Percentiles rank a stretch among this genome's conserved stretches.
Conservation (phyloP, 208 protist species). For the Zelonia costaricensis region DNA sequence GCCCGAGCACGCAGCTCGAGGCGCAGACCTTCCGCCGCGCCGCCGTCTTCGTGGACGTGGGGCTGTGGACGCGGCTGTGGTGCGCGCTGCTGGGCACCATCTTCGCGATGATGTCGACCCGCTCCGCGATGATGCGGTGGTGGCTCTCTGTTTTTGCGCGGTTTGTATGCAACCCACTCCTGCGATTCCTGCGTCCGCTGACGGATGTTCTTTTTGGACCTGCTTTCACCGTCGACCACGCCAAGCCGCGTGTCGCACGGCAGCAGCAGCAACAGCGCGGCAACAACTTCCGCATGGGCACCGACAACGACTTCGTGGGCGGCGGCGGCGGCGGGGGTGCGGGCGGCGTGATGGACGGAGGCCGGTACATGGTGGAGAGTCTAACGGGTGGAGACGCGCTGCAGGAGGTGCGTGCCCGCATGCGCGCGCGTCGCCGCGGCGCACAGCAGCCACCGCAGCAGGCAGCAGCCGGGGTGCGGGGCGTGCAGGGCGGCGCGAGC, state of each 20-base stretch:
- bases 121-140: conserved; percentile 20
- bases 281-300: background rate
- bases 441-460: background rate
- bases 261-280: conserved; percentile 7
- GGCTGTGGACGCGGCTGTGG: conserved; percentile 47
- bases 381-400: conserved; percentile 15
- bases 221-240: conserved; percentile 36
- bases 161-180: conserved; percentile 42
- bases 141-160: conserved; percentile 35
- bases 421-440: conserved; percentile 19
- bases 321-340: background rate
- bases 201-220: conserved; percentile 37
- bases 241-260: conserved; percentile 24
- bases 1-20: conserved; percentile 36
- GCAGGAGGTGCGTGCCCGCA: conserved; percentile 22
- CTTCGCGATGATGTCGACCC: conserved; percentile 38
- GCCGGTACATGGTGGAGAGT: conserved; percentile 58
- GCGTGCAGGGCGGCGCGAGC: background rate
- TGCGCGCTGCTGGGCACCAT: conserved; percentile 51
- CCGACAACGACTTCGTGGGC: background rate
- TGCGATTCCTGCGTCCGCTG: conserved; percentile 39
- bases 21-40: conserved; percentile 34
- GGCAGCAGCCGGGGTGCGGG: background rate
- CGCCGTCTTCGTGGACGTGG: conserved; percentile 51
- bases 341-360: conserved; percentile 22